These are phyloP conservation scores for Cordyceps cicadae DNA, from an alignment of 2,329 filamentous ascomycete genomes.

Conservation along the genomic window DNA sequence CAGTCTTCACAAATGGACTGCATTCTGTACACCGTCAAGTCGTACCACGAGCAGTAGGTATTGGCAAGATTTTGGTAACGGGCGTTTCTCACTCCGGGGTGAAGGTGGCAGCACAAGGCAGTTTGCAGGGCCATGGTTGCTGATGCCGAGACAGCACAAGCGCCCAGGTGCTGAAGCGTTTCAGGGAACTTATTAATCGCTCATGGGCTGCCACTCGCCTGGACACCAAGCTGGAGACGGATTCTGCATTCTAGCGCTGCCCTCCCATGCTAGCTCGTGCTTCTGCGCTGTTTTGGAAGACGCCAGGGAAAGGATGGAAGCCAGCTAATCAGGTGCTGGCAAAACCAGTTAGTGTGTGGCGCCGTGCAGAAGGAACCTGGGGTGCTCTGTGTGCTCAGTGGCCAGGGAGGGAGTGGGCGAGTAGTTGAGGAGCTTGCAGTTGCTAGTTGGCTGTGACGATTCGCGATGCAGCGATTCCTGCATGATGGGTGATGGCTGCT, in stretches of 20 bases:
- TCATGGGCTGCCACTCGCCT: background rate
- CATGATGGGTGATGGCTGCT: slow-evolving; percentile 7
- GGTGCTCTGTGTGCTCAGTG: background rate
- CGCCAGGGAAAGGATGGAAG: background rate
- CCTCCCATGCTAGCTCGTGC: background rate
- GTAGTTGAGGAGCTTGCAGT: too few relatives aligned
- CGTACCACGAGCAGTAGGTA: background rate
- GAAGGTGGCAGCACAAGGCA: background rate
- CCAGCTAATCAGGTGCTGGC: background rate
- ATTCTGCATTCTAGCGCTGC: slow-evolving; percentile 9
- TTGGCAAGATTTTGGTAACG: background rate
- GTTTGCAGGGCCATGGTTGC: slow-evolving; percentile 1
- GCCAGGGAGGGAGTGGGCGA: too few relatives aligned
- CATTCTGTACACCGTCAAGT: background rate
- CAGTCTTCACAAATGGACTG: background rate
- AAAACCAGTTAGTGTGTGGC: slow-evolving; percentile 5
- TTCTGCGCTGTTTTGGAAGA: slow-evolving; percentile 8
- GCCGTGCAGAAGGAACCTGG: slow-evolving; percentile 1
- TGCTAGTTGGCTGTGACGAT: background rate
- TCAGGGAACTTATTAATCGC: slow-evolving; percentile 4
- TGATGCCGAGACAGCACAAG: slow-evolving; percentile 6
- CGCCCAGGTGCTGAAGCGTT: slow-evolving; percentile 1
- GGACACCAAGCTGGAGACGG: slow-evolving; percentile 1
- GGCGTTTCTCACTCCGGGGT: background rate
- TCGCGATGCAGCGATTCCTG: slow-evolving; percentile 9